Evolutionary conservation across 345 rosid genomes (phyloP).

Genomic region (Camelina neglecta): DNA sequence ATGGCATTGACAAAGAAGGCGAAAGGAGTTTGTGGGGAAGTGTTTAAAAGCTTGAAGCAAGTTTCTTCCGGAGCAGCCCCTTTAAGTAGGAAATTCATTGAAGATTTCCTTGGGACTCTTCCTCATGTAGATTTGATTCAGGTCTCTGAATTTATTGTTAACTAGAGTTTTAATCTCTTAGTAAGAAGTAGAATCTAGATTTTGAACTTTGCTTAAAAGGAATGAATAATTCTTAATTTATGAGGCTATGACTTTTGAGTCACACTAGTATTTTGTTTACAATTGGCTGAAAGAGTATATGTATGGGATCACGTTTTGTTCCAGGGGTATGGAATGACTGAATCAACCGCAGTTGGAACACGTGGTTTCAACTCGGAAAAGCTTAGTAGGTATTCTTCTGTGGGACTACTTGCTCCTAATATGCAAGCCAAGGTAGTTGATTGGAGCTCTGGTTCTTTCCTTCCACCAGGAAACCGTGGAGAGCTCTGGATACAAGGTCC

Average conservation of each 20-base stretch:
- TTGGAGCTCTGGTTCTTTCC: constrained; percentile 59
- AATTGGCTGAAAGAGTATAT: neutral
- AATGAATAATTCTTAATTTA: neutral
- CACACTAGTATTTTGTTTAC: neutral
- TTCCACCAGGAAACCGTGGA: constrained; percentile 74
- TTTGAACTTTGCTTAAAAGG: neutral
- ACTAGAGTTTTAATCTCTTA: too few species aligned
- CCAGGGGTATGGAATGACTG: constrained; percentile 94
- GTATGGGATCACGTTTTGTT: constrained; percentile 2
- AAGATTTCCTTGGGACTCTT: constrained; percentile 57
- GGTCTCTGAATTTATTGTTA: constrained; percentile 45
- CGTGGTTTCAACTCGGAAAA: constrained; percentile 66
- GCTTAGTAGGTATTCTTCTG: constrained; percentile 55
- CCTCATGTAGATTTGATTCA: constrained; percentile 82
- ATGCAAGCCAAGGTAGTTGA: constrained; percentile 81
- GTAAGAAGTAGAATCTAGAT: neutral
- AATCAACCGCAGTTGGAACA: constrained; percentile 82
- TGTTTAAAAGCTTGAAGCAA: constrained; percentile 73
- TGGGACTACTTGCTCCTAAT: constrained; percentile 86
- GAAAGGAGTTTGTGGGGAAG: constrained; percentile 43
- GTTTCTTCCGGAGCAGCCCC: constrained; percentile 92
- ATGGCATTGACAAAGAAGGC: constrained; percentile 54
- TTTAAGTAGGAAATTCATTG: constrained; percentile 51
- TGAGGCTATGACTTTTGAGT: neutral
- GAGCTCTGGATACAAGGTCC: constrained; percentile 93